Base-by-base conservation (phyloP, 176 grass and related monocot genomes). In the Eremochloa ophiuroides region DNA sequence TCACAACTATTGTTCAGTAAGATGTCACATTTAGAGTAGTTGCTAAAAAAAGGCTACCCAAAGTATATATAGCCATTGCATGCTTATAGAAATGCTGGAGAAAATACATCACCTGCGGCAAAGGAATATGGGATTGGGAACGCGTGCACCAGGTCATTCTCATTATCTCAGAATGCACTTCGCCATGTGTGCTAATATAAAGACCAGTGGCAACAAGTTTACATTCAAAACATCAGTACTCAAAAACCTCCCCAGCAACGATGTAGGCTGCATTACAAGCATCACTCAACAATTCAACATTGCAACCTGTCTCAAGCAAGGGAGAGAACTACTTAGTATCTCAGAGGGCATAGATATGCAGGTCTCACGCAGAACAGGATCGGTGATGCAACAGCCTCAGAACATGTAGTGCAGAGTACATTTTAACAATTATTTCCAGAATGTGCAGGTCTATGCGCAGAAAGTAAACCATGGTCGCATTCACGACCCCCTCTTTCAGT, bases 351-450 rank as follows among this genome's bases (percentile, higher is more conserved):
- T n/a, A n/a, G n/a, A n/a, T n/a, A n/a, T n/a, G n/a, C n/a, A n/a
- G n/a, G n/a, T n/a, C n/a, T n/a, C n/a, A n/a, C n/a, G n/a, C n/a
- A n/a, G n/a, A n/a, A n/a, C n/a, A n/a, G n/a, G n/a, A n/a, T 48
- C 2, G 9, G 31, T 78, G 83, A 62, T 85, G 58, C 55, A 25
- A 15, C 59, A 15, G 40, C 55, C 41, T 64, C 31, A 67, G n/a
- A 30, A 71, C 29, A 25, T 70, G 74, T 50, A 69, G 75, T 50
- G 41, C 30, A 23, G 69, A 23, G 68, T 50, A n/a, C 30, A 23
- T n/a, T n/a, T 80, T 40, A 48, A 59, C 63, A 72, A 71, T 85
- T 80, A 70, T 80, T 61, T 71, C 44, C 44, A 27, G 10, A 76
- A 69, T 62, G 38, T 42, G 53, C 51, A 75, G 23, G 30, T 64